Base-by-base conservation (phyloP, 2,329 filamentous ascomycete genomes). In the Sporothrix curviconia region DNA sequence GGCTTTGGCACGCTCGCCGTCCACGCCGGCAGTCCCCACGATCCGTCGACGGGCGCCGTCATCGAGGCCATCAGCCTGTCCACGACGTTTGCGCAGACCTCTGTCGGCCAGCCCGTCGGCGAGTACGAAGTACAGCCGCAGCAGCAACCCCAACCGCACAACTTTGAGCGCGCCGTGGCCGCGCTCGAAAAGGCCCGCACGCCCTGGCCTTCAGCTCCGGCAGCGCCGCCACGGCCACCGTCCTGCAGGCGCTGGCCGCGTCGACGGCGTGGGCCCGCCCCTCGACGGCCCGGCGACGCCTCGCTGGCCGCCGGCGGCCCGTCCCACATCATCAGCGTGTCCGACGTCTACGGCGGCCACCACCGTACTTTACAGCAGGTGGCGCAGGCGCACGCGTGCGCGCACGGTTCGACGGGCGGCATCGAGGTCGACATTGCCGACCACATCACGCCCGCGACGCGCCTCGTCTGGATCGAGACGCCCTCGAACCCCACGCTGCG, bases 281-380 rank as follows among this genome's bases (percentile, higher is more conserved):
- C 52, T 59, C 11, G 40, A 37, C 40, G 47, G 46, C 8, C 14
- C 49, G n/a, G 32, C 15, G 39, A n/a, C 42, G 32, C 39, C 1
- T 34, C 25, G 37, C 25, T 32, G 6, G 19, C 46, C n/a, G 28
- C 17, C 6, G 92, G 91, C 61, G 30, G 46, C 30, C 22, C 49
- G 19, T 94, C 90, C 49, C 94, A 99, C 75, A 90, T 99, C 67
- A 86, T 99, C 66, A 96, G 91, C 61, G 90, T 99, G 49, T 95
- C 91, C 46, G 94, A 99, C 72, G 92, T 99, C 66, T 99, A 99
- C 72, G 94, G 94, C 65, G 94, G 94, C 66, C 99, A 94, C 42
- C 94, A 99, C 77, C 83, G 94, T 68, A 99, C 99, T 79, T 99
- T 99, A 79, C 99, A 94, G 64, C 92, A 96, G 76, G 94, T 97